Conservation (phyloP, 768 basidiomycete species). For the Leccinum disarticulatum region DNA sequence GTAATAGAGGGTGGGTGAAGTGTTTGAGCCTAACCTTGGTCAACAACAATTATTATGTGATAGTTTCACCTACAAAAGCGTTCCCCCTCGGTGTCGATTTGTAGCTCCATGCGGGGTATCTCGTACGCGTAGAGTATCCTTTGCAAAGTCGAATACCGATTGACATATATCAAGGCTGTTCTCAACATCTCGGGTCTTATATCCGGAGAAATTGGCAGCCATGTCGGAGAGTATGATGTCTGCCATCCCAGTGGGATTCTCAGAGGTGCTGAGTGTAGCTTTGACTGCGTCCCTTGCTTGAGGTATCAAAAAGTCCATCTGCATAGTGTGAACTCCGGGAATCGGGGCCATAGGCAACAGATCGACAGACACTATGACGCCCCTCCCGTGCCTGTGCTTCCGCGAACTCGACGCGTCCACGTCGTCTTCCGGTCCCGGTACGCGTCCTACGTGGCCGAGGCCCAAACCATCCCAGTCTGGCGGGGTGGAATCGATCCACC, state of each 20-base stretch:
- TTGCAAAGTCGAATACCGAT: conserved; percentile 70
- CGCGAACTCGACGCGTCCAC: conserved; percentile 6
- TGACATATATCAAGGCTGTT: conserved; percentile 70
- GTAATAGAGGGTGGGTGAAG: conserved; percentile 72
- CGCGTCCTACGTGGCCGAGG: neutral
- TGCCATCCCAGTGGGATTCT: conserved; percentile 45
- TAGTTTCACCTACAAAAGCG: conserved; percentile 48
- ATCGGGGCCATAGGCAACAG: conserved; percentile 70
- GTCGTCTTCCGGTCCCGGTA: neutral
- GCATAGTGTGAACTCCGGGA: conserved; percentile 68
- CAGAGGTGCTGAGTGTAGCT: conserved; percentile 32
- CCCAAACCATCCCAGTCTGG: conserved; percentile 1
- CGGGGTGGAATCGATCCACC: conserved; percentile 37
- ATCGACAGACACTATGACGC: conserved; percentile 76
- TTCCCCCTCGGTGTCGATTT: conserved; percentile 42
- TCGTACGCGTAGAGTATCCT: conserved; percentile 49
- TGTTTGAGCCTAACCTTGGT: conserved; percentile 67
- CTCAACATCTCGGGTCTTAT: conserved; percentile 61
- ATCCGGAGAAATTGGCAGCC: conserved; percentile 82
- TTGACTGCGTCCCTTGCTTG: conserved; percentile 47
- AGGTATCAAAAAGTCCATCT: conserved; percentile 74
- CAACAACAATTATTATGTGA: neutral
- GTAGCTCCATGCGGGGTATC: conserved; percentile 39
- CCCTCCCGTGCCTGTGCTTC: conserved; percentile 30
- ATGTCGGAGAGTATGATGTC: conserved; percentile 90